Base-by-base conservation (phyloP, 306 rosid species). In the Cucumis hystrix region DNA sequence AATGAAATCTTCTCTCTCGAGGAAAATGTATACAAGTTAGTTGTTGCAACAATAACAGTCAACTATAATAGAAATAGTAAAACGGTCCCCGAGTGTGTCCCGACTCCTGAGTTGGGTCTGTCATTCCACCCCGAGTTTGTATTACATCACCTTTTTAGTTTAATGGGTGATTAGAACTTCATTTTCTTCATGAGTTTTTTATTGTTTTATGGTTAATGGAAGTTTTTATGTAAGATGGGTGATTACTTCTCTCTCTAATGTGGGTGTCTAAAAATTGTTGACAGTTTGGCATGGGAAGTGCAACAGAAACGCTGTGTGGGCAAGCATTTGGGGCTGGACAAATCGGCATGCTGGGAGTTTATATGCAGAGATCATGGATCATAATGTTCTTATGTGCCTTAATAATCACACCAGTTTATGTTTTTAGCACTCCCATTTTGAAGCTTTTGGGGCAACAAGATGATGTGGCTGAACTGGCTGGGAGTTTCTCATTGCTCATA, bases 301-400 rank as follows among this genome's bases (percentile, higher is more conserved):
- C 98, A 21, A 49, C 90, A 0, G 98, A 91, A 88, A 93, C 96
- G 7, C 84, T 93, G 0, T 91, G 96, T 12, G 98, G 98, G 5
- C 96, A 93, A 81, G 95, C 98, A 61, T 89, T 72, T 80, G 96
- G 98, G 18, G 98, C 98, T 17, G 96, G 98, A 7, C 90, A 91
- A 71, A 9, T 86, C 72, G 16, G 80, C 25, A 75, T 91, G 96
- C 92, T 93, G 65, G 96, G 97, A 13, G 79, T 93, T 35, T 89
- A 93, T 74, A 80, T 89, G 97, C 98, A 93, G 63, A 91, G 98
- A 4, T 91, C 98, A 0, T 91, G 95, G 92, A 72, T 86, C 35
- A 87, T 93, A 74, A 84, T 87, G 47, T 78, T 80, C 4, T 57
- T 58, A 33, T 82, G 90, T 3, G 82, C 85, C 69, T 13, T 93